phyloP scores from a whole-genome alignment of 371 early-diverging fungal species.

The Entomophthora muscae region DNA sequence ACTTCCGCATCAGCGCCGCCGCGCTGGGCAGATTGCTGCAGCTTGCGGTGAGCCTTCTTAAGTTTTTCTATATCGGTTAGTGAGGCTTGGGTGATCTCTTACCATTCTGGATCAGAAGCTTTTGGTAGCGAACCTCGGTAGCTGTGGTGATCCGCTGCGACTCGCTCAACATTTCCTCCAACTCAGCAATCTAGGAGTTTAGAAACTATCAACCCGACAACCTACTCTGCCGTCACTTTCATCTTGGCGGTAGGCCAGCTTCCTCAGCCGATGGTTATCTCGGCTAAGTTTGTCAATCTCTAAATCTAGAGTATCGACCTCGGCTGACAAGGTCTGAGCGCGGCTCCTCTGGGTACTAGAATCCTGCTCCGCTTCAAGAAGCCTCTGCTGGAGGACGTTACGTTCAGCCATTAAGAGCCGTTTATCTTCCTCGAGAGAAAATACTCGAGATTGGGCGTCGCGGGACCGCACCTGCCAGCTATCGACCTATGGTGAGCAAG shows the following conservation, averaged over 20 bases:
- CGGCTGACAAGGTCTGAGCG: not conserved
- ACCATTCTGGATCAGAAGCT: not conserved
- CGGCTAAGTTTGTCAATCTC: constrained; percentile 1
- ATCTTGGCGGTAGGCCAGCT: not conserved
- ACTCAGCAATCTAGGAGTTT: not conserved
- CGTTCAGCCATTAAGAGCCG: not conserved
- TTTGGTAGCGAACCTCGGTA: not conserved
- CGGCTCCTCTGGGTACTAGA: too few relatives aligned
- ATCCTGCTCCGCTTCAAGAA: not conserved
- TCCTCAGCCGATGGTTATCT: not conserved
- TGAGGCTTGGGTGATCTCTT: not conserved
- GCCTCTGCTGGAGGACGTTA: not conserved
- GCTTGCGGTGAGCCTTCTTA: not conserved
- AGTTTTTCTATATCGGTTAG: not conserved
- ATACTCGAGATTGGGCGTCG: not conserved
- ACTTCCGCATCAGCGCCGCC: too few relatives aligned
- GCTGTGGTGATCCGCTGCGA: not conserved
- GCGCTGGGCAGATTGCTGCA: not conserved
- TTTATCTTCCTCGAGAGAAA: not conserved
- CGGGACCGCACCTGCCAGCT: not conserved
- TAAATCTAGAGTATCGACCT: constrained; percentile 1
- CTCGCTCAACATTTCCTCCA: not conserved
- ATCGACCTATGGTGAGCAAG: not conserved
- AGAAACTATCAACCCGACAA: not conserved
- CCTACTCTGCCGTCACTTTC: not conserved